These are phyloP conservation scores for Bauhinia variegata DNA, from an alignment of 306 rosid genomes.

Conservation along the genomic window DNA sequence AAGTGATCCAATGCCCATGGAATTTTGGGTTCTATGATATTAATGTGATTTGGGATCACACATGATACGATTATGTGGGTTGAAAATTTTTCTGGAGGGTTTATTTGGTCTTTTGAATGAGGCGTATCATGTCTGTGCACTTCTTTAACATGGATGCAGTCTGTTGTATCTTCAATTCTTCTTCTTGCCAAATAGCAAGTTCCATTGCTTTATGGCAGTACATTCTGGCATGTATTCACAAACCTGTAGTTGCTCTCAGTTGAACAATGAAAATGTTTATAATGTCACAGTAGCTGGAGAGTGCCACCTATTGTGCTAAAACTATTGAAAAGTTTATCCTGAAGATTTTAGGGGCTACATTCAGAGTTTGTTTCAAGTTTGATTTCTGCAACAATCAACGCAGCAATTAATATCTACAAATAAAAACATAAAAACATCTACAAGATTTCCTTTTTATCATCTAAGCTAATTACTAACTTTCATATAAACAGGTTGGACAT, in stretches of 20 bases:
- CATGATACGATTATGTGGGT: too few relatives aligned
- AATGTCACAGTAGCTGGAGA: not conserved
- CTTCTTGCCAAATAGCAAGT: not conserved
- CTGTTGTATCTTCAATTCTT: not conserved
- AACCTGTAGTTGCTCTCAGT: not conserved
- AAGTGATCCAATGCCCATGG: too few relatives aligned
- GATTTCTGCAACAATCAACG: not conserved
- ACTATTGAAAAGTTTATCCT: not conserved
- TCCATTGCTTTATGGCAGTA: not conserved
- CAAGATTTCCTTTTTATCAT: not conserved
- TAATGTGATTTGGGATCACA: too few relatives aligned
- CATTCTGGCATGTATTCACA: not conserved
- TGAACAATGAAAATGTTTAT: not conserved
- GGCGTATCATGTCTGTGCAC: not conserved
- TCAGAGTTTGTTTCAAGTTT: not conserved
- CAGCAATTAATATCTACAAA: too few relatives aligned
- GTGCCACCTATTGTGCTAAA: slow-evolving; percentile 6
- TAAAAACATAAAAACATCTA: not conserved
- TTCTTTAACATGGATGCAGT: not conserved
- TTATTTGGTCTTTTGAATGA: not conserved
- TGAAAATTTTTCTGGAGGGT: too few relatives aligned
- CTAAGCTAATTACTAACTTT: slow-evolving; percentile 11
- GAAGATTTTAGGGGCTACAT: not conserved
- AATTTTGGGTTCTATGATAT: too few relatives aligned
- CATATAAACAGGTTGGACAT: slow-evolving; percentile 63